phyloP scores from a whole-genome alignment of 768 basidiomycete species.

The Astraeus odoratus region DNA sequence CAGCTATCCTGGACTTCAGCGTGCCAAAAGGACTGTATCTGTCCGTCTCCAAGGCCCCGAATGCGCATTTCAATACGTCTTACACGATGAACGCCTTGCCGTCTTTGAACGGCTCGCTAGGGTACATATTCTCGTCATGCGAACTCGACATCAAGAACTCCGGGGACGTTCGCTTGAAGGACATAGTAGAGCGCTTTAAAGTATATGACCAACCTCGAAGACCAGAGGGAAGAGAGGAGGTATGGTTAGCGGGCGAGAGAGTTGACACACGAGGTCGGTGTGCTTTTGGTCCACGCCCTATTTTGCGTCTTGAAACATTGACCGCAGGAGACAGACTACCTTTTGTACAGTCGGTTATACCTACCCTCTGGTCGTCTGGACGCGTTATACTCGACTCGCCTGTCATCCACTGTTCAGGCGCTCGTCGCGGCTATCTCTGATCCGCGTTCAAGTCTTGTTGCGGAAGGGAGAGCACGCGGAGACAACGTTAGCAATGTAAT shows the following conservation, averaged over 20 bases:
- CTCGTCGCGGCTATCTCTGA: conserved; percentile 85
- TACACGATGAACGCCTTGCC: conserved; percentile 93
- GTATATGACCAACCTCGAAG: conserved; percentile 74
- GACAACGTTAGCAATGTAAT: conserved; percentile 62
- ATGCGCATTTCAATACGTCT: conserved; percentile 80
- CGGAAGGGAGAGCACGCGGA: conserved; percentile 35
- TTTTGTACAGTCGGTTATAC: conserved; percentile 88
- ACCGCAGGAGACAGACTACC: conserved; percentile 59
- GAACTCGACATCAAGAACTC: conserved; percentile 67
- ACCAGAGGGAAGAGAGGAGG: conserved; percentile 74
- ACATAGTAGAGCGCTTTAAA: conserved; percentile 84
- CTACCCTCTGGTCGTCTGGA: conserved; percentile 85
- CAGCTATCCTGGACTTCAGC: conserved; percentile 88
- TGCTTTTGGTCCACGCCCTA: conserved; percentile 12
- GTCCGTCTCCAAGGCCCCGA: conserved; percentile 83
- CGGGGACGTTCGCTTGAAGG: conserved; percentile 71
- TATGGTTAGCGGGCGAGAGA: conserved; percentile 74
- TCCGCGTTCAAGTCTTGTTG: conserved; percentile 44
- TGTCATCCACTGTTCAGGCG: conserved; percentile 73
- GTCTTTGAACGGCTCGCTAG: conserved; percentile 85
- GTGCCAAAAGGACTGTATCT: conserved; percentile 77
- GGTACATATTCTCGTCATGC: conserved; percentile 90
- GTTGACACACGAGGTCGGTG: conserved; percentile 65
- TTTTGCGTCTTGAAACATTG: conserved; percentile 13
- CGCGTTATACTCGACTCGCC: conserved; percentile 78